A percentile compares a stretch with the other conserved stretches of the same genome.
Conservation (phyloP, 78 protist species). For the Dictyostelium capitatum region DNA sequence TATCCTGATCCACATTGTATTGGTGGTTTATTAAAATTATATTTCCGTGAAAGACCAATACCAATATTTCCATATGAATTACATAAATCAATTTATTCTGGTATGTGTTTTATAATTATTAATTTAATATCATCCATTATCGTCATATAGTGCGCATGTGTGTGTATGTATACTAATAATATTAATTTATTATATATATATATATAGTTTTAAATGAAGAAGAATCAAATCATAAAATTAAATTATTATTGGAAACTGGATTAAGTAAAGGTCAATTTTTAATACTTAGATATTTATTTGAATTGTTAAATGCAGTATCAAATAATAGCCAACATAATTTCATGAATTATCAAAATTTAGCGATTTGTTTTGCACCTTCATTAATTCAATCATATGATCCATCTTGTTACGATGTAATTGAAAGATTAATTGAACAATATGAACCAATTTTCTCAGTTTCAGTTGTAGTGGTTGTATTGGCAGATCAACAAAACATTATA, state of each 20-base stretch:
- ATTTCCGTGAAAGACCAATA: constrained; percentile 32
- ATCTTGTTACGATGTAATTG: constrained; percentile 42
- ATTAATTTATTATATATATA: too few relatives aligned
- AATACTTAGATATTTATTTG: constrained; percentile 64
- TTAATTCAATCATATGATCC: constrained; percentile 61
- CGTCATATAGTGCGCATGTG: background rate
- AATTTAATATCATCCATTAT: too few relatives aligned
- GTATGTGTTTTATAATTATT: background rate
- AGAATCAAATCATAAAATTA: constrained; percentile 1
- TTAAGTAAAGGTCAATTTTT: constrained; percentile 31
- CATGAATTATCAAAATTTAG: constrained; percentile 54
- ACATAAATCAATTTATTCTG: constrained; percentile 50
- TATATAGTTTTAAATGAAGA: constrained; percentile 14
- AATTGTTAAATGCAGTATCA: constrained; percentile 45
- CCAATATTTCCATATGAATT: constrained; percentile 66
- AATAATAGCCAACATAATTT: background rate
- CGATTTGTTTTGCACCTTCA: constrained; percentile 76
- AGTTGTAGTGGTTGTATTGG: constrained; percentile 9
- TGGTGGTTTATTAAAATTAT: constrained; percentile 62
- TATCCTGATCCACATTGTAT: constrained; percentile 50
- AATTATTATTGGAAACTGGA: constrained; percentile 7
- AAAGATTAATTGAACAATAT: constrained; percentile 42
- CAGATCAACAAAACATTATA: background rate
- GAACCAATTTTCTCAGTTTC: constrained; percentile 32
- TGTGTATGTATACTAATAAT: background rate